Conservation (phyloP, 768 basidiomycete genomes). For the Calvatia gigantea region DNA sequence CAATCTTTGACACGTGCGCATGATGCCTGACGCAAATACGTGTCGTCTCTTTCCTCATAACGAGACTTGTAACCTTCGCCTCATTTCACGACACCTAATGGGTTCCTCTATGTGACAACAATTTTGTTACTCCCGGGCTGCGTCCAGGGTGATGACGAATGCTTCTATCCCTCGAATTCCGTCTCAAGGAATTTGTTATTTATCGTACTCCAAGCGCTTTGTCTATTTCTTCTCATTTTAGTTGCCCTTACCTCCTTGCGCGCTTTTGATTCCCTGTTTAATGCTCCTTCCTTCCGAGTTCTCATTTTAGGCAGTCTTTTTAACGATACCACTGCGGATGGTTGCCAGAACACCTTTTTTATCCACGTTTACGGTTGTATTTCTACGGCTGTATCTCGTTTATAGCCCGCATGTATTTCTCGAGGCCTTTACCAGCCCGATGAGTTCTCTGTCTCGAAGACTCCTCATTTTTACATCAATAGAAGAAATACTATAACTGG, state of each 20-base stretch:
- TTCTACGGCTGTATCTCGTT: conserved; percentile 5
- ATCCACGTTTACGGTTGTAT: conserved; percentile 8
- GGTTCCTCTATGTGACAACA: neutral
- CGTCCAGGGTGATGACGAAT: neutral
- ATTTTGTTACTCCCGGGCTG: neutral
- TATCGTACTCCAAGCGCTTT: neutral
- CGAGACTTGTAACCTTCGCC: neutral
- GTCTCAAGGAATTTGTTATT: conserved; percentile 4
- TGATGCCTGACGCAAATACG: neutral
- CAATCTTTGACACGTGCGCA: no score
- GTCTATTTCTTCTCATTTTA: neutral
- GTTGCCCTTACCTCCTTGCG: neutral
- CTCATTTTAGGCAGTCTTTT: neutral
- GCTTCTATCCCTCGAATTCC: neutral
- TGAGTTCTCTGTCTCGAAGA: conserved; percentile 5
- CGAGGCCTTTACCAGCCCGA: neutral
- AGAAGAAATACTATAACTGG: neutral
- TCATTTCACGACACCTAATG: neutral
- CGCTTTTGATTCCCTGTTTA: conserved; percentile 3
- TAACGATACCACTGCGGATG: neutral
- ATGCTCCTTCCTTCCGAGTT: conserved; percentile 4
- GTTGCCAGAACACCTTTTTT: conserved; percentile 1
- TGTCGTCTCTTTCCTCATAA: neutral
- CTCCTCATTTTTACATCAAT: neutral
- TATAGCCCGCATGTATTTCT: neutral